Conservation (phyloP, 1,139 yeast species). For the Candida tunisiensis region DNA sequence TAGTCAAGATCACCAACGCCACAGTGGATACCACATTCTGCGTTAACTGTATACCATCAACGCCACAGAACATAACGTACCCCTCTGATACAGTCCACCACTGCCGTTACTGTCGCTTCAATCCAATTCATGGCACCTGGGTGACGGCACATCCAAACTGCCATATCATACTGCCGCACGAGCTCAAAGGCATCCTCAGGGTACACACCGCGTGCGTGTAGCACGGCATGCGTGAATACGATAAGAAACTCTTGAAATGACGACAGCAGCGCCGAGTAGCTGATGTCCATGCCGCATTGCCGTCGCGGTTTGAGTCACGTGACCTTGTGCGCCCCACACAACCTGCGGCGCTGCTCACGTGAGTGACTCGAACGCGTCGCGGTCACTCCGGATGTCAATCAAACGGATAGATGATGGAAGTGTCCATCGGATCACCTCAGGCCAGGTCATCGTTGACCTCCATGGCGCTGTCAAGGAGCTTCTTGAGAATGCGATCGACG, state of each 20-base stretch:
- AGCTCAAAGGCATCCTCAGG: slow-evolving; percentile 17
- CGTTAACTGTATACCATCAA: too few relatives aligned
- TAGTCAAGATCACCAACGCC: slow-evolving; percentile 12
- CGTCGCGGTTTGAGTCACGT: too few relatives aligned
- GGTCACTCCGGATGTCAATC: slow-evolving; percentile 8
- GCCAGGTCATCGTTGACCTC: slow-evolving; percentile 78
- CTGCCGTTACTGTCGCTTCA: slow-evolving; percentile 14
- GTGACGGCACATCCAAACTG: slow-evolving; percentile 19
- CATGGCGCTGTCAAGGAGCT: slow-evolving; percentile 69
- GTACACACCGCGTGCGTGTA: slow-evolving; percentile 18
- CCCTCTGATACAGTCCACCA: slow-evolving; percentile 10
- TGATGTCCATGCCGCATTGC: too few relatives aligned
- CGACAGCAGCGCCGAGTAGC: slow-evolving; percentile 11
- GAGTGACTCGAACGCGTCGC: neutral
- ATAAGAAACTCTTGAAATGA: slow-evolving; percentile 18
- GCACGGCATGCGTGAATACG: slow-evolving; percentile 17
- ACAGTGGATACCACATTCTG: slow-evolving; percentile 10
- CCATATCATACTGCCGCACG: slow-evolving; percentile 18
- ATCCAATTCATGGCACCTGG: slow-evolving; percentile 22
- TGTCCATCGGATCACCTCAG: slow-evolving; percentile 68
- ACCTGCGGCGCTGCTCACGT: neutral
- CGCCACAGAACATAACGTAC: too few relatives aligned
- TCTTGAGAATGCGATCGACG: slow-evolving; percentile 77
- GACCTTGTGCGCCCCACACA: neutral
- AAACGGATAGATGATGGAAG: slow-evolving; percentile 27